These are phyloP conservation scores for Aspergillus brasiliensis DNA, from an alignment of 2,329 filamentous ascomycete species.

Conservation along the genomic window DNA sequence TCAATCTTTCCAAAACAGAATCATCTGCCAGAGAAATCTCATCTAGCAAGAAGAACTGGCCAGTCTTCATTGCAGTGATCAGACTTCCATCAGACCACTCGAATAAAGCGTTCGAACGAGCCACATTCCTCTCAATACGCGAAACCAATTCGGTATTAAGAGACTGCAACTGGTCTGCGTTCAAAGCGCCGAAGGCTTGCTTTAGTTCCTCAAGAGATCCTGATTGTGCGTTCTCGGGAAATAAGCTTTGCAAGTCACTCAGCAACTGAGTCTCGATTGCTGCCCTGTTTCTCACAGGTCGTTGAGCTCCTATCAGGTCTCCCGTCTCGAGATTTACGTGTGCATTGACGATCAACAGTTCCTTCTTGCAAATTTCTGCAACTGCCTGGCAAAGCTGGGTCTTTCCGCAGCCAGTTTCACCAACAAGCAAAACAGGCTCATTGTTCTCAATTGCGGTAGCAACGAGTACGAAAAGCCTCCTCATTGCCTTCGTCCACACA, in stretches of 20 bases:
- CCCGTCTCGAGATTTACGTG: conserved; percentile 98
- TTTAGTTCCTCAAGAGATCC: conserved; percentile 60
- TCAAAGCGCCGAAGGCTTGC: conserved; percentile 59
- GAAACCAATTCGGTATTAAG: conserved; percentile 54
- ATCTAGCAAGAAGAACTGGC: conserved; percentile 89
- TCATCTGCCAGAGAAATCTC: conserved; percentile 98
- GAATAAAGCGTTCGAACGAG: conserved; percentile 80
- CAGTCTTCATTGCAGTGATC: conserved; percentile 88
- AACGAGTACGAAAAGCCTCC: conserved; percentile 86
- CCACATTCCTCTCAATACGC: conserved; percentile 49
- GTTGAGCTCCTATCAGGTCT: conserved; percentile 92
- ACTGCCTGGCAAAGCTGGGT: conserved; percentile 94
- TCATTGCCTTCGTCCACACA: conserved; percentile 96
- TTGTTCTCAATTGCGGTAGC: conserved; percentile 82
- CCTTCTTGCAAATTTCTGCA: conserved; percentile 74
- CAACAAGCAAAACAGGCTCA: conserved; percentile 90
- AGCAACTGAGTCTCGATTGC: conserved; percentile 68
- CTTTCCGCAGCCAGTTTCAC: conserved; percentile 97
- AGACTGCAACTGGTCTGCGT: conserved; percentile 44
- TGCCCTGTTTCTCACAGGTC: conserved; percentile 83
- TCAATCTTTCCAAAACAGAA: conserved; percentile 91
- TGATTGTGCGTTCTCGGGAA: conserved; percentile 34
- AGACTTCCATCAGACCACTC: conserved; percentile 96
- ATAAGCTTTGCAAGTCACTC: conserved; percentile 58
- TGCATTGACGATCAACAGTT: conserved; percentile 89